These are phyloP conservation scores for Aspergillus pseudoglaucus DNA, from an alignment of 2,329 filamentous ascomycete species.

Conservation along the genomic window DNA sequence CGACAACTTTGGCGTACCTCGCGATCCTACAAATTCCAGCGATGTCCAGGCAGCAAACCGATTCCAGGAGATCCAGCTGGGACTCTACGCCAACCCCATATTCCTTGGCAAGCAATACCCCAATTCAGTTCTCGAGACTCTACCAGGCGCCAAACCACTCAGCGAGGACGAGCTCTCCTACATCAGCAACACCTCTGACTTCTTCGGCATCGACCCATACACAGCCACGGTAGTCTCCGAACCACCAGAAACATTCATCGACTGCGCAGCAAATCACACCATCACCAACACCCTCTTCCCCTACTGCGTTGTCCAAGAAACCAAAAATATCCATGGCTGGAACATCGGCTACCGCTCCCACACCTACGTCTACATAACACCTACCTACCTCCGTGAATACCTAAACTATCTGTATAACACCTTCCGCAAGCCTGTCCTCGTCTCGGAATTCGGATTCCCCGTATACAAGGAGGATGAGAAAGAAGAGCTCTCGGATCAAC, in stretches of 20 bases:
- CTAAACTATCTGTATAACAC: conserved; percentile 57
- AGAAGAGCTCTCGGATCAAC: conserved; percentile 40
- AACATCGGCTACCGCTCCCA: conserved; percentile 52
- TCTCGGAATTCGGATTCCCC: conserved; percentile 54
- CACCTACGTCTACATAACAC: conserved; percentile 54
- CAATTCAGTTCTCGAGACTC: conserved; percentile 37
- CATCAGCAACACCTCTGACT: conserved; percentile 48
- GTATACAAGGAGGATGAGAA: conserved; percentile 44
- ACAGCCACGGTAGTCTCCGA: conserved; percentile 50
- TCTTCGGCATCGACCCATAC: conserved; percentile 54
- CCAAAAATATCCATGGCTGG: conserved; percentile 48
- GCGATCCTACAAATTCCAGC: conserved; percentile 23
- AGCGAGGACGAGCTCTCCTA: conserved; percentile 44
- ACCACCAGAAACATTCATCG: conserved; percentile 40
- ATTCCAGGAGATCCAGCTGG: conserved; percentile 31
- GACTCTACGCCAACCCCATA: conserved; percentile 39
- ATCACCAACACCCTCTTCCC: conserved; percentile 42
- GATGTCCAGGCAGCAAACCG: conserved; percentile 24
- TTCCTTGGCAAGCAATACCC: conserved; percentile 43
- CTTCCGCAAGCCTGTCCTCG: conserved; percentile 43
- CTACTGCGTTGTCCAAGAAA: conserved; percentile 48
- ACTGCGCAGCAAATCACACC: conserved; percentile 42
- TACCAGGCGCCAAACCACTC: conserved; percentile 40
- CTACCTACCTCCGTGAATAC: conserved; percentile 40
- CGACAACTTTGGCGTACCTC: conserved; percentile 48